phyloP scores from a whole-genome alignment of 176 grass and related monocot genomes.

The Phoenix roebelenii region DNA sequence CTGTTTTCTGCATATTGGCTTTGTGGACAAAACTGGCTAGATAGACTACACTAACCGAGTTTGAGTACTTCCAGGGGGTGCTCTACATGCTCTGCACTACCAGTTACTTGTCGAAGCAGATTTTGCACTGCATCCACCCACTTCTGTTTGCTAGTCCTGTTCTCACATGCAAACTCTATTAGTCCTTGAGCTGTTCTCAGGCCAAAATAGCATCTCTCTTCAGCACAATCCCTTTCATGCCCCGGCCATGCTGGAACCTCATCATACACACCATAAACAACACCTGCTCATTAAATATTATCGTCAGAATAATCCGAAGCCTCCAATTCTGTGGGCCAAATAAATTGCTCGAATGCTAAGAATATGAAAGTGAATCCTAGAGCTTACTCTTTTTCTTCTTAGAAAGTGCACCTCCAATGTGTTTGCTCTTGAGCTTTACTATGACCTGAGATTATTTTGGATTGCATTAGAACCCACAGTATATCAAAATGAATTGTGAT shows the following conservation, averaged over 20 bases:
- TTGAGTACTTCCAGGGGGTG: constrained; percentile 37
- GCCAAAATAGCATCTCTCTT: constrained; percentile 54
- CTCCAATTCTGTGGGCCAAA: background rate
- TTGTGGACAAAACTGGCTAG: no score
- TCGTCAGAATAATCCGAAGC: background rate
- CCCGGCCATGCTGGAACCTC: constrained; percentile 74
- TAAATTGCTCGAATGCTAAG: no score
- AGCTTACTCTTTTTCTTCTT: constrained; percentile 93
- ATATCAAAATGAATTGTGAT: no score
- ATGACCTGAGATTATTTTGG: constrained; percentile 48
- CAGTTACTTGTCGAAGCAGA: constrained; percentile 55
- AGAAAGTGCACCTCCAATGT: constrained; percentile 77
- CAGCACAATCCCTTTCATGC: constrained; percentile 26
- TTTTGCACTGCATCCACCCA: constrained; percentile 89
- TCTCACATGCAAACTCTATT: constrained; percentile 74
- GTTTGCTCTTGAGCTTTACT: constrained; percentile 91
- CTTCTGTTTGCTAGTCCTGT: constrained; percentile 45
- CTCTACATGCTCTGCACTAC: constrained; percentile 25
- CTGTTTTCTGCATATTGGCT: no score
- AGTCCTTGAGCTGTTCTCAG: constrained; percentile 77
- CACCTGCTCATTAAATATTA: constrained; percentile 25
- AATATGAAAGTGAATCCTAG: background rate
- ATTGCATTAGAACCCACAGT: no score
- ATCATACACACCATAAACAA: constrained; percentile 71
- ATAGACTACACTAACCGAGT: constrained; percentile 24